A percentile compares a stretch with the other conserved stretches of the same genome.
phyloP scores from a whole-genome alignment of 164 flowering plant species.

The Sedum album region DNA sequence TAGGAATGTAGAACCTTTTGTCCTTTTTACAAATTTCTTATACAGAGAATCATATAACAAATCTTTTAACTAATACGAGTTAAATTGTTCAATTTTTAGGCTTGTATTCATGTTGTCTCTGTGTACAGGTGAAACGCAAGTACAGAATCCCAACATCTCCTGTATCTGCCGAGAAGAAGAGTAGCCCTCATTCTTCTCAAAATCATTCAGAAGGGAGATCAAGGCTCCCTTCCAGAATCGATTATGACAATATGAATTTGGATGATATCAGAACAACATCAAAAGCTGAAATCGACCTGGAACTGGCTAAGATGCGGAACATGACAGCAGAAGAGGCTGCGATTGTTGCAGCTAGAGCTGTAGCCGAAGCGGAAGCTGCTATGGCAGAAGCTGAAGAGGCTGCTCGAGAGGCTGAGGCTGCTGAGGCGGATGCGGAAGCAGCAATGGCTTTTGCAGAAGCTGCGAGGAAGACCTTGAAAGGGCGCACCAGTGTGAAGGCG shows the following conservation, averaged over 20 bases:
- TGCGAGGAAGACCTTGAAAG: slow-evolving; percentile 30
- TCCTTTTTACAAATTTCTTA: no score
- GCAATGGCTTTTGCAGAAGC: slow-evolving; percentile 42
- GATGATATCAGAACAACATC: slow-evolving; percentile 23
- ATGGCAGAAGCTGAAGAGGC: slow-evolving; percentile 47
- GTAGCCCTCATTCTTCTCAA: slow-evolving; percentile 7
- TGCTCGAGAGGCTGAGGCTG: slow-evolving; percentile 41
- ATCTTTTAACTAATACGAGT: no score
- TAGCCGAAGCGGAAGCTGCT: slow-evolving; percentile 44
- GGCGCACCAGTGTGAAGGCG: slow-evolving; percentile 22
- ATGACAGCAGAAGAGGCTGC: slow-evolving; percentile 42
- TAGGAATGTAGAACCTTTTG: no score
- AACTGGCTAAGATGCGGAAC: slow-evolving; percentile 33
- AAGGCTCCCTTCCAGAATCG: slow-evolving; percentile 8
- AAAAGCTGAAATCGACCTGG: slow-evolving; percentile 28
- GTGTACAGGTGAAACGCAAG: slow-evolving; percentile 63
- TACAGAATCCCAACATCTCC: slow-evolving; percentile 47
- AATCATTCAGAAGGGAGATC: slow-evolving; percentile 15
- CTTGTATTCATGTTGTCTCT: no score
- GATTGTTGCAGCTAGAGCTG: slow-evolving; percentile 36
- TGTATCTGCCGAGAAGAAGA: slow-evolving; percentile 37
- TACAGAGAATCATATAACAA: no score
- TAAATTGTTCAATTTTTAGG: no score
- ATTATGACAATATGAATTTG: slow-evolving; percentile 12
- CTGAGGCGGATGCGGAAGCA: slow-evolving; percentile 48